Conservation (phyloP, 371 early-diverging fungal genomes). For the Mycotypha africana region DNA sequence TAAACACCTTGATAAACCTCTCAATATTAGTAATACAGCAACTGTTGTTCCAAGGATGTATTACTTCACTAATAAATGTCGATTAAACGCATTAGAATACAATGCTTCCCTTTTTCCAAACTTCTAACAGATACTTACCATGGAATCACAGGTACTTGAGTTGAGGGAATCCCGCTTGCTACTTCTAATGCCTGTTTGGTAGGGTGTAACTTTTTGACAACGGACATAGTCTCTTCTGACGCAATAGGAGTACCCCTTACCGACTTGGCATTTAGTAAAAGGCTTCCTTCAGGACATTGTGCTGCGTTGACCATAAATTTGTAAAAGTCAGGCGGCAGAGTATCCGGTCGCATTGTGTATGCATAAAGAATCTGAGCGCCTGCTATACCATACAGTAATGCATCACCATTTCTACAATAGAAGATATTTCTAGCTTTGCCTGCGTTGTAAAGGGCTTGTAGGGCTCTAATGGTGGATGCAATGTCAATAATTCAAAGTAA, state of each 20-base stretch:
- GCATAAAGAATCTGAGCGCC: conserved; percentile 62
- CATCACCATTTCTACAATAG: conserved; percentile 60
- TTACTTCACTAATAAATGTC: conserved; percentile 45
- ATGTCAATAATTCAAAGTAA: too few species aligned
- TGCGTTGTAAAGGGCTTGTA: conserved; percentile 57
- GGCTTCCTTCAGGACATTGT: conserved; percentile 48
- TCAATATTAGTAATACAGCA: conserved; percentile 45
- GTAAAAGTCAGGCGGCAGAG: conserved; percentile 64
- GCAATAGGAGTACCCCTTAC: conserved; percentile 47
- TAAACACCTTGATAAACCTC: conserved; percentile 49
- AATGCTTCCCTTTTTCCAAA: too few species aligned
- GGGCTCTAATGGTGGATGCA: conserved; percentile 45
- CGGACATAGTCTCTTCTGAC: conserved; percentile 27
- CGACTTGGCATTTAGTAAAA: conserved; percentile 46
- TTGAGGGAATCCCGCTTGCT: conserved; percentile 17
- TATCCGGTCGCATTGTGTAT: conserved; percentile 60
- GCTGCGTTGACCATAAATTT: conserved; percentile 63
- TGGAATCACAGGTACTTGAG: conserved; percentile 27
- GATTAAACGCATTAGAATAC: too few species aligned
- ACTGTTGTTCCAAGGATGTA: conserved; percentile 60
- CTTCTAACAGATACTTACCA: conserved; percentile 23
- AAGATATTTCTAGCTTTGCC: conserved; percentile 58
- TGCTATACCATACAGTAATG: conserved; percentile 53
- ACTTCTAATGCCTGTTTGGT: conserved; percentile 41
- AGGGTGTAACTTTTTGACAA: conserved; percentile 37